Conservation (phyloP, 805 yeast species). For the Cyberlindnera mrakii region DNA sequence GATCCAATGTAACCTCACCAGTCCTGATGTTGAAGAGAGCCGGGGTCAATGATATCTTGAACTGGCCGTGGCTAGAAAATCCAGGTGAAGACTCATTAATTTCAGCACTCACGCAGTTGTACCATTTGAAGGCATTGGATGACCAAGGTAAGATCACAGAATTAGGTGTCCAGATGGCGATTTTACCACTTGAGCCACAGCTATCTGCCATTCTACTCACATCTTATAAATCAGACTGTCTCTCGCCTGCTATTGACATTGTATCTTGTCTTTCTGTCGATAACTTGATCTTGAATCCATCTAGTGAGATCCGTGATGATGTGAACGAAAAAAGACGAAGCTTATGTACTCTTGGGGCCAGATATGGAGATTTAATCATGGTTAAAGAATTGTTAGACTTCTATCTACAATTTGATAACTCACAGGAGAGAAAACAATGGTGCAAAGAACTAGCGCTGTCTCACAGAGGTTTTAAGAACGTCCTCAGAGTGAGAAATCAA, state of each 20-base stretch:
- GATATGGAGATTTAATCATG: constrained; percentile 78
- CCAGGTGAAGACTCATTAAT: constrained; percentile 77
- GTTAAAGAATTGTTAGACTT: constrained; percentile 70
- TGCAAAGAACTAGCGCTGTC: constrained; percentile 74
- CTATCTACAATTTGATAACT: constrained; percentile 37
- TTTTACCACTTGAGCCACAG: constrained; percentile 89
- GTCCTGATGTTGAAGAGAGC: constrained; percentile 76
- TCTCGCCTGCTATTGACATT: constrained; percentile 73
- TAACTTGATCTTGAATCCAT: constrained; percentile 74
- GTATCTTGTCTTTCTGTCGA: constrained; percentile 92
- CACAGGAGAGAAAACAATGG: constrained; percentile 68
- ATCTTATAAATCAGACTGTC: constrained; percentile 49
- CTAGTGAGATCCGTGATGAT: constrained; percentile 76
- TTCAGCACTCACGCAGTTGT: constrained; percentile 73
- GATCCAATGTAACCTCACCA: constrained; percentile 83
- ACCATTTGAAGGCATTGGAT: constrained; percentile 72
- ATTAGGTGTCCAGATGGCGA: constrained; percentile 80
- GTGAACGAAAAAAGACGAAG: constrained; percentile 69
- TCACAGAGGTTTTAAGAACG: constrained; percentile 75
- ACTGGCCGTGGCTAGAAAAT: constrained; percentile 90
- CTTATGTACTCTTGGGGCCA: constrained; percentile 62
- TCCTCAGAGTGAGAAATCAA: constrained; percentile 68
- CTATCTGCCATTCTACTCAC: constrained; percentile 76
- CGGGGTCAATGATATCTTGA: constrained; percentile 75
- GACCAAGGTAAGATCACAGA: constrained; percentile 70